Base-by-base conservation (phyloP, 768 basidiomycete genomes). In the Mycena latifolia region DNA sequence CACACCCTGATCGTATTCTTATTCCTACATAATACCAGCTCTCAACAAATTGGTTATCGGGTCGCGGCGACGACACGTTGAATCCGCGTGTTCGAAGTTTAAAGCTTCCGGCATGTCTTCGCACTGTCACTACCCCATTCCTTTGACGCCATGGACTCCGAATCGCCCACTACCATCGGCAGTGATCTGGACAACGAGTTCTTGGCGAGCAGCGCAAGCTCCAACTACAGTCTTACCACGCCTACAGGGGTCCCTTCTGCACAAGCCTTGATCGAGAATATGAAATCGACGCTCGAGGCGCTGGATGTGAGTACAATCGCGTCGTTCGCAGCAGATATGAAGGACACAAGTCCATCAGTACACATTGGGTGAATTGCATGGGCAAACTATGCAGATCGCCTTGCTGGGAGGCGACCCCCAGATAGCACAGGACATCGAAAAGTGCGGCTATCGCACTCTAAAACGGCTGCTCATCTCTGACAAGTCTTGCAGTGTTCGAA, bases 311-410 rank as follows among this genome's bases (percentile, higher is more conserved):
- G 59, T 46, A 11, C 24, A 46, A 22, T 46, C 9, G n/a, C n/a
- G n/a, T 35, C 11, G 29, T 5, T 45, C 2, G 24, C 14, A 55
- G 20, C 43, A 14, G 24, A 22, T 25, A 3, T 12, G 41, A 20
- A 11, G 31, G 24, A 53, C 20, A 25, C 35, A 25, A 11, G 35
- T 3, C 20, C 29, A 15, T 20, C 61, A 88, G 87, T 74, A 75
- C 6, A 78, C 80, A 6, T 81, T 86, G 56, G 84, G 83, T 51
- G 77, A 78, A 9, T 72, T 88, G 45, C 81, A 82, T 39, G 77
- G 78, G 17, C 84, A 86, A 63, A 81, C 82, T 4, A 74, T 79
- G 60, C 80, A 83, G 51, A 76, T 84, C 41, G 81, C 82, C 6
- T 71, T 81, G 47, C 69, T 78, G 8, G 81, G 79, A 7, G 82